These are phyloP conservation scores for Ceratobasidium sp. DNA, from an alignment of 1,284 basidiomycete species.

Conservation along the genomic window DNA sequence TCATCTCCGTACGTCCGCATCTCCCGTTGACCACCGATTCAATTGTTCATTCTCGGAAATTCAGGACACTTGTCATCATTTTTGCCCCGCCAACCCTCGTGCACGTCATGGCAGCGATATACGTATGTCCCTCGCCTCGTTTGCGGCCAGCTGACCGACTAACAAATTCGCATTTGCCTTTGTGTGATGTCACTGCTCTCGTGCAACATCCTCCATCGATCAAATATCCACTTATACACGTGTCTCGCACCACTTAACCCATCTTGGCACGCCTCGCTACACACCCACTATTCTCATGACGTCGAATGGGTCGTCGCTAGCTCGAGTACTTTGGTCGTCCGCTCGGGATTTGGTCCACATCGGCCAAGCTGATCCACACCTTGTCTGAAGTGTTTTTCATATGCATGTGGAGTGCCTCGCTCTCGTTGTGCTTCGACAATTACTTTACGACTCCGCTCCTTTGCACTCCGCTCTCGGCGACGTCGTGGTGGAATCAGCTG, in stretches of 20 bases:
- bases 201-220: neutral
- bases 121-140: slow-evolving; percentile 58
- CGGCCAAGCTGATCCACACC: slow-evolving; percentile 79
- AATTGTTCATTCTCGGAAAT: slow-evolving; percentile 20
- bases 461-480: slow-evolving; percentile 66
- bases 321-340: slow-evolving; percentile 91
- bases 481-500: slow-evolving; percentile 73
- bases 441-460: slow-evolving; percentile 87
- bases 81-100: slow-evolving; percentile 84
- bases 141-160: neutral
- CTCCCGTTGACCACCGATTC: slow-evolving; percentile 12
- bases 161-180: neutral
- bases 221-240: neutral
- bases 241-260: too few relatives aligned
- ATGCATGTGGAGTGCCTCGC: slow-evolving; percentile 89
- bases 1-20: slow-evolving; percentile 72
- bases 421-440: slow-evolving; percentile 88
- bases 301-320: slow-evolving; percentile 47
- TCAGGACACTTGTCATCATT: slow-evolving; percentile 83
- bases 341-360: slow-evolving; percentile 87
- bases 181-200: slow-evolving; percentile 3
- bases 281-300: too few relatives aligned
- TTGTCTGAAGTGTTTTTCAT: slow-evolving; percentile 87
- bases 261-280: too few relatives aligned
- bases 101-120: slow-evolving; percentile 85